Percentiles rank a stretch among this genome's conserved stretches.
Conservation (phyloP, 1,284 basidiomycete genomes). For the Malassezia dermatis region DNA sequence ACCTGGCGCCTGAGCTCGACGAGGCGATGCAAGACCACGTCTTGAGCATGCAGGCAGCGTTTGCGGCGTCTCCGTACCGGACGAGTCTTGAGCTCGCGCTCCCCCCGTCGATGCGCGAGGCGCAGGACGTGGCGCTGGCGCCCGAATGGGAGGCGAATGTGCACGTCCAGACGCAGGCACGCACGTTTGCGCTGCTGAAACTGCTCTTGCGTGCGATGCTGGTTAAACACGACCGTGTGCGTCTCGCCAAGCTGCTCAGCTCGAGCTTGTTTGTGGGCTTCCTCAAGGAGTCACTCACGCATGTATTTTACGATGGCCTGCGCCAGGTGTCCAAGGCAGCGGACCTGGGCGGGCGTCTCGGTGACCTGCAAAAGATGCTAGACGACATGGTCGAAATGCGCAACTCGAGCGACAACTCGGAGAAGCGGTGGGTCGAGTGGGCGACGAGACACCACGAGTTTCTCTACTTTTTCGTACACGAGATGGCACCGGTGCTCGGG, state of each 20-base stretch:
- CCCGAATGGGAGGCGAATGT: conserved; percentile 28
- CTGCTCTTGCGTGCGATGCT: conserved; percentile 37
- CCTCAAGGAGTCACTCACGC: conserved; percentile 38
- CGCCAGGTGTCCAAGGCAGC: conserved; percentile 25
- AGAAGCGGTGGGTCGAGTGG: conserved; percentile 40
- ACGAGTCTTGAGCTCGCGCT: conserved; percentile 31
- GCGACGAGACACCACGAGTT: conserved; percentile 40
- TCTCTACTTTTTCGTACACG: conserved; percentile 41
- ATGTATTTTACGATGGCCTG: conserved; percentile 38
- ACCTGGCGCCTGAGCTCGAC: conserved; percentile 21
- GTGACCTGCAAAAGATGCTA: conserved; percentile 40
- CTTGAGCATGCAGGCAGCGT: conserved; percentile 35
- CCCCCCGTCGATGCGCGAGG: conserved; percentile 28
- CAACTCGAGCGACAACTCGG: conserved; percentile 24
- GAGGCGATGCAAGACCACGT: conserved; percentile 23
- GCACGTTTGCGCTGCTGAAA: conserved; percentile 41
- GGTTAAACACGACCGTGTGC: conserved; percentile 38
- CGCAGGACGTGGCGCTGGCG: conserved; percentile 19
- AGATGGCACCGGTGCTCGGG: conserved; percentile 32
- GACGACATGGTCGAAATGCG: conserved; percentile 38
- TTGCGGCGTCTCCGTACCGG: conserved; percentile 38
- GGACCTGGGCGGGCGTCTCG: conserved; percentile 35
- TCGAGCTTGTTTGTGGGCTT: conserved; percentile 34
- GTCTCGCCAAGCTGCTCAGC: conserved; percentile 33
- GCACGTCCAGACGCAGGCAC: conserved; percentile 28